phyloP scores from a whole-genome alignment of 2,329 filamentous ascomycete genomes.

The Talaromyces atroroseus region DNA sequence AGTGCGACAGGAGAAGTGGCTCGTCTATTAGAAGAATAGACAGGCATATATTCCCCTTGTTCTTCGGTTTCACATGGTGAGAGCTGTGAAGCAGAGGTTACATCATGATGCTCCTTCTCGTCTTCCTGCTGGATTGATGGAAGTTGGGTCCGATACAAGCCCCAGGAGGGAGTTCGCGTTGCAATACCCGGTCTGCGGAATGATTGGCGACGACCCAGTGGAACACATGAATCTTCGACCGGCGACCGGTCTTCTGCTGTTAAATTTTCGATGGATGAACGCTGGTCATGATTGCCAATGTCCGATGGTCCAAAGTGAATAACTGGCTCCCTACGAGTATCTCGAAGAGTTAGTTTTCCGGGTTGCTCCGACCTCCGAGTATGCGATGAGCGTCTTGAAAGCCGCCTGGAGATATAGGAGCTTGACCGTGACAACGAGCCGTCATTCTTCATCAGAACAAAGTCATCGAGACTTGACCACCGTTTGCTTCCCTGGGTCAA shows the following conservation, averaged over 20 bases:
- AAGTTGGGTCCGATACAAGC: slow-evolving; percentile 16
- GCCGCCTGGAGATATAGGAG: slow-evolving; percentile 10
- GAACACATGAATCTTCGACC: slow-evolving; percentile 20
- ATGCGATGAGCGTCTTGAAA: slow-evolving; percentile 7
- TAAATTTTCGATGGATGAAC: slow-evolving; percentile 20
- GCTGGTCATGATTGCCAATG: slow-evolving; percentile 13
- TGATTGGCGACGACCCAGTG: slow-evolving; percentile 34
- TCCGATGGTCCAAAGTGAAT: slow-evolving; percentile 23
- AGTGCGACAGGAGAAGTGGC: slow-evolving; percentile 25
- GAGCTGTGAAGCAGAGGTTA: slow-evolving; percentile 1
- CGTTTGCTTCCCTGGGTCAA: slow-evolving; percentile 9
- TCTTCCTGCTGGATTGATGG: slow-evolving; percentile 23
- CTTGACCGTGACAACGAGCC: slow-evolving; percentile 8
- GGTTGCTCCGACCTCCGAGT: not conserved
- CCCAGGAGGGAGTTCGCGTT: slow-evolving; percentile 28
- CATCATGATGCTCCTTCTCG: slow-evolving; percentile 13
- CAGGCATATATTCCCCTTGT: slow-evolving; percentile 13
- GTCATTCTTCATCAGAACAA: slow-evolving; percentile 6
- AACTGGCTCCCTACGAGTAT: slow-evolving; percentile 20
- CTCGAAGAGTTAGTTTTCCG: slow-evolving; percentile 12
- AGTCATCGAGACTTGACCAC: slow-evolving; percentile 11
- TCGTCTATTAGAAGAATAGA: slow-evolving; percentile 14
- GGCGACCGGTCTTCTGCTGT: slow-evolving; percentile 16
- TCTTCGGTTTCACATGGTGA: slow-evolving; percentile 16
- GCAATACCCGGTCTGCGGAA: slow-evolving; percentile 32